These are phyloP conservation scores for Hypoxylon perforatum DNA, from an alignment of 495 filamentous ascomycete species.

Conservation along the genomic window DNA sequence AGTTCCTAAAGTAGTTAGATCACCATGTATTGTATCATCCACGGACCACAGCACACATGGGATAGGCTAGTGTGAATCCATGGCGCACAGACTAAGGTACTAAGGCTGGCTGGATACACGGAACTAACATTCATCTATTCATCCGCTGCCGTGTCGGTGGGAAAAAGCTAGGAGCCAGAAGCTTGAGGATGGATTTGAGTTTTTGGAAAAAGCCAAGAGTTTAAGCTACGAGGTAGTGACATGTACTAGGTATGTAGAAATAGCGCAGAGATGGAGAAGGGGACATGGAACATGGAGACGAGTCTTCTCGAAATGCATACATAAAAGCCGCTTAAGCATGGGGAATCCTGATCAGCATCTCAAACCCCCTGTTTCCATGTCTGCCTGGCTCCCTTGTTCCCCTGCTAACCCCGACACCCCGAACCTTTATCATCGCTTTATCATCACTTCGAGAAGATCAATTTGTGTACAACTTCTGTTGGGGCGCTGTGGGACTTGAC, in stretches of 20 bases:
- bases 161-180: too few species aligned
- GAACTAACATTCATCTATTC: too few species aligned
- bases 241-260: too few species aligned
- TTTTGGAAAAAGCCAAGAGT: too few species aligned
- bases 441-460: too few species aligned
- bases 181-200: too few species aligned
- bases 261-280: not conserved
- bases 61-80: not conserved
- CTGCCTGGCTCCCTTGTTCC: constrained; percentile 28
- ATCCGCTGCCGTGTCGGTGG: too few species aligned
- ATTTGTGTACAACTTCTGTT: not conserved
- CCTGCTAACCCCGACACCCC: not conserved
- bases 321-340: not conserved
- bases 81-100: constrained; percentile 15
- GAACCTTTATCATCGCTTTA: too few species aligned
- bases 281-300: constrained; percentile 1
- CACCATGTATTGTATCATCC: not conserved
- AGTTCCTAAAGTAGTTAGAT: constrained; percentile 18
- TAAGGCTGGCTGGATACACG: not conserved
- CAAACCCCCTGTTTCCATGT: constrained; percentile 24
- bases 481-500: constrained; percentile 19
- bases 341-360: constrained; percentile 30
- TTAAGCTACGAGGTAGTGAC: too few species aligned
- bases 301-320: not conserved
- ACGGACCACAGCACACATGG: not conserved